These are phyloP conservation scores for Carex parvula DNA, from an alignment of 176 grass and related monocot genomes.

Conservation along the genomic window DNA sequence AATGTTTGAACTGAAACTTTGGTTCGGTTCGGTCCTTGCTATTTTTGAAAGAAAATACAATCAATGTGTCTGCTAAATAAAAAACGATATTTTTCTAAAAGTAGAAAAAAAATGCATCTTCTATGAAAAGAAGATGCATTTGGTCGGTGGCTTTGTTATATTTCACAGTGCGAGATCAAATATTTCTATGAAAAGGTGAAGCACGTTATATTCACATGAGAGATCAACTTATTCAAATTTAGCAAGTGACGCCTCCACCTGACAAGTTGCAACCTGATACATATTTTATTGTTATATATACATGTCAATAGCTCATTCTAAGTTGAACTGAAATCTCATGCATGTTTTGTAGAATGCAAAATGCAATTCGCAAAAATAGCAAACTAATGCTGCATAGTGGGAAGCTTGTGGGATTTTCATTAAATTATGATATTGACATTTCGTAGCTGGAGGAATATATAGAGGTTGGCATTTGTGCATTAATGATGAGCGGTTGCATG, in stretches of 20 bases:
- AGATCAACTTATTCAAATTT: slow-evolving; percentile 14
- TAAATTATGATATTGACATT: slow-evolving; percentile 17
- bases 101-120: no score
- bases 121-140: no score
- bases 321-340: background rate
- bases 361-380: background rate
- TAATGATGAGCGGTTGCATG: slow-evolving; percentile 2
- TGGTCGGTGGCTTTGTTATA: slow-evolving; percentile 11
- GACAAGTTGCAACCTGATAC: slow-evolving; percentile 17
- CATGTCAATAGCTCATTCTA: background rate
- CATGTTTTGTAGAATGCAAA: background rate
- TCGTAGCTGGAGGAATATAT: slow-evolving; percentile 12
- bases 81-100: no score
- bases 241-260: slow-evolving; percentile 1
- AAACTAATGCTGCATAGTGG: background rate
- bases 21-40: no score
- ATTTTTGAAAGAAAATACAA: no score
- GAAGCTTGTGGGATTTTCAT: slow-evolving; percentile 15
- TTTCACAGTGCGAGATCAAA: slow-evolving; percentile 7
- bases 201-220: slow-evolving; percentile 30
- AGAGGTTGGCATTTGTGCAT: slow-evolving; percentile 7
- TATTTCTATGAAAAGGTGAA: background rate
- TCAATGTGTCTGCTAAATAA: no score
- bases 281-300: background rate
- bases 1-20: no score